phyloP scores from a whole-genome alignment of 768 basidiomycete species.

The Pisolithus tinctorius region DNA sequence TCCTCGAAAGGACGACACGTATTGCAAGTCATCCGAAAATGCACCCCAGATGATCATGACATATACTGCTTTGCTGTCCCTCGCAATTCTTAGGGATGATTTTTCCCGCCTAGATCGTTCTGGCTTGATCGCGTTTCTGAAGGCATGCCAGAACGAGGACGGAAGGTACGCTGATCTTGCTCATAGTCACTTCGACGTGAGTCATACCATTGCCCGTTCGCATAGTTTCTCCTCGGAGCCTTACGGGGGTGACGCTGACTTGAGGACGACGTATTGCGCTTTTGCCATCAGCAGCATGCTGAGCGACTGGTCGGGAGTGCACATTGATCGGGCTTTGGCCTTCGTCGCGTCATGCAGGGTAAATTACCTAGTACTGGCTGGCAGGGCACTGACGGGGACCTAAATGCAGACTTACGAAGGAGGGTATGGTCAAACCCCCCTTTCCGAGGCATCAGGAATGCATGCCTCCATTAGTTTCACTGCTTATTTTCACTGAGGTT shows the following conservation, averaged over 20 bases:
- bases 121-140: conserved; percentile 63
- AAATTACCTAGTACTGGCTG: conserved; percentile 14
- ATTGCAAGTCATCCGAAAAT: conserved; percentile 44
- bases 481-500: not conserved
- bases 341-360: conserved; percentile 76
- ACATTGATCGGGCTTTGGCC: conserved; percentile 49
- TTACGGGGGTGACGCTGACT: conserved; percentile 64
- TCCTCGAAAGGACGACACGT: conserved; percentile 24
- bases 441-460: conserved; percentile 80
- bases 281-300: conserved; percentile 78
- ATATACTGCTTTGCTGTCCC: conserved; percentile 80
- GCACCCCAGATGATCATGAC: conserved; percentile 88
- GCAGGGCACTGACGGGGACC: not conserved
- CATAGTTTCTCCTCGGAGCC: conserved; percentile 66
- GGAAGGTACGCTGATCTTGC: conserved; percentile 58
- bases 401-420: conserved; percentile 80
- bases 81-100: conserved; percentile 85
- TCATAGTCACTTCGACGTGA: conserved; percentile 2
- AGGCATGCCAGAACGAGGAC: conserved; percentile 66
- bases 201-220: not conserved
- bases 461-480: not conserved
- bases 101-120: conserved; percentile 61
- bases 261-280: conserved; percentile 82
- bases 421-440: conserved; percentile 79
- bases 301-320: conserved; percentile 70